Conservation (phyloP, 2,329 filamentous ascomycete species). For the Madurella fahalii region DNA sequence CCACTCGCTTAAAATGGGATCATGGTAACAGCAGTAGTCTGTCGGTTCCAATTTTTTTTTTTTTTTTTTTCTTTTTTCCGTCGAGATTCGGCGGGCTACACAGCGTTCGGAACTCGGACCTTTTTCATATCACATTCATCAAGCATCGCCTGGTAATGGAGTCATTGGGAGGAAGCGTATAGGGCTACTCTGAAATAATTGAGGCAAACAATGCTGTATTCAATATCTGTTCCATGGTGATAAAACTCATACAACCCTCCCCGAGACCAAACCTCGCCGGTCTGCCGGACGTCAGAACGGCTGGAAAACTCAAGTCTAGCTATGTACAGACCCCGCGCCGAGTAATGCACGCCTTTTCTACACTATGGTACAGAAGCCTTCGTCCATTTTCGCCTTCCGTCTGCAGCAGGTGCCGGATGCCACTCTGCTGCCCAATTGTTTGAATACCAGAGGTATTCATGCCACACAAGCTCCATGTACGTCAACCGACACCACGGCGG, state of each 20-base stretch:
- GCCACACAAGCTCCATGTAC: neutral
- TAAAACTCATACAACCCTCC: neutral
- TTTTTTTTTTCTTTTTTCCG: neutral
- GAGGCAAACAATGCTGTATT: neutral
- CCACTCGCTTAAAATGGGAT: neutral
- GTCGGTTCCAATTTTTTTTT: neutral
- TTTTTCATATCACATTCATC: neutral
- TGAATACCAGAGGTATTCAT: neutral
- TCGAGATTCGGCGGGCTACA: neutral
- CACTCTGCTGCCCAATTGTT: neutral
- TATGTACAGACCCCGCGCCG: slow-evolving; percentile 15
- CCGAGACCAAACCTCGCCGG: neutral
- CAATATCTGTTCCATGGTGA: too few species aligned
- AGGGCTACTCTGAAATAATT: neutral
- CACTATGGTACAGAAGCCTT: slow-evolving; percentile 21
- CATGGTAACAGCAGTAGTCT: neutral
- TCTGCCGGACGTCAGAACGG: neutral
- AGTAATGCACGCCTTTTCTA: slow-evolving; percentile 21
- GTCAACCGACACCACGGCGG: neutral
- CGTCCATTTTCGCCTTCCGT: neutral
- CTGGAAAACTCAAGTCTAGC: neutral
- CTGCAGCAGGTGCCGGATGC: neutral
- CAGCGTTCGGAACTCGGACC: neutral
- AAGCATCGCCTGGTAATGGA: neutral
- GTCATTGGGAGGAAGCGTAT: neutral